Evolutionary conservation across 768 basidiomycete genomes (phyloP).

Genomic region (Leucocoprinus sp.): DNA sequence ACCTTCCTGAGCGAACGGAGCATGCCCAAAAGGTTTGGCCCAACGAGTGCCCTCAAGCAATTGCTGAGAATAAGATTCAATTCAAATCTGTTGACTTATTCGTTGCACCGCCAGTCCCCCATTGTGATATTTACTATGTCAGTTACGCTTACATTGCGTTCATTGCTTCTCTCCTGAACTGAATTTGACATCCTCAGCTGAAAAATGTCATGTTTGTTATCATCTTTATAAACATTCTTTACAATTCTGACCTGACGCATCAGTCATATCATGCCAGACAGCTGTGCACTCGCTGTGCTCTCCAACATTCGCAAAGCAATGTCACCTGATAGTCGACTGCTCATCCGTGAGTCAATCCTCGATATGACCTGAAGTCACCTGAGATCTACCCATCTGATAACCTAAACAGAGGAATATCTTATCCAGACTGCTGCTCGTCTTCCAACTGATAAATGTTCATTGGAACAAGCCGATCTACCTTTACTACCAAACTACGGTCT

Average conservation of each 20-base stretch:
- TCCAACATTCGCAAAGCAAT: slow-evolving; percentile 26
- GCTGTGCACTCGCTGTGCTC: slow-evolving; percentile 26
- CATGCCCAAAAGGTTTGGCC: slow-evolving; percentile 29
- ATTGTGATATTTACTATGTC: slow-evolving; percentile 36
- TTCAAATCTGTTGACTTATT: slow-evolving; percentile 35
- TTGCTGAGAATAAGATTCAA: slow-evolving; percentile 24
- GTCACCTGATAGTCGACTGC: slow-evolving; percentile 24
- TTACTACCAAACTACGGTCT: slow-evolving; percentile 40
- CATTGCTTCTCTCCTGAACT: neutral
- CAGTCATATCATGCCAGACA: slow-evolving; percentile 33
- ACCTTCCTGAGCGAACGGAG: slow-evolving; percentile 23
- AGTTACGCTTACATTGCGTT: neutral
- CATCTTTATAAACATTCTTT: neutral
- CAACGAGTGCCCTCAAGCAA: slow-evolving; percentile 26
- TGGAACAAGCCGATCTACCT: slow-evolving; percentile 29
- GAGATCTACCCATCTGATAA: too few relatives aligned
- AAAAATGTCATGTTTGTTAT: slow-evolving; percentile 26
- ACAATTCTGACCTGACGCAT: neutral
- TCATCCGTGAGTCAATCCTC: slow-evolving; percentile 24
- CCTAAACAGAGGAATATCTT: slow-evolving; percentile 26
- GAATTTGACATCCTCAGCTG: slow-evolving; percentile 17
- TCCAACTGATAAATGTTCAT: neutral
- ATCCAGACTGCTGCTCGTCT: slow-evolving; percentile 20
- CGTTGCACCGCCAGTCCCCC: slow-evolving; percentile 23
- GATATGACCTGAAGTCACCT: neutral